These are phyloP conservation scores for Aspergillus sp. DNA, from an alignment of 2,329 filamentous ascomycete species.

Conservation along the genomic window DNA sequence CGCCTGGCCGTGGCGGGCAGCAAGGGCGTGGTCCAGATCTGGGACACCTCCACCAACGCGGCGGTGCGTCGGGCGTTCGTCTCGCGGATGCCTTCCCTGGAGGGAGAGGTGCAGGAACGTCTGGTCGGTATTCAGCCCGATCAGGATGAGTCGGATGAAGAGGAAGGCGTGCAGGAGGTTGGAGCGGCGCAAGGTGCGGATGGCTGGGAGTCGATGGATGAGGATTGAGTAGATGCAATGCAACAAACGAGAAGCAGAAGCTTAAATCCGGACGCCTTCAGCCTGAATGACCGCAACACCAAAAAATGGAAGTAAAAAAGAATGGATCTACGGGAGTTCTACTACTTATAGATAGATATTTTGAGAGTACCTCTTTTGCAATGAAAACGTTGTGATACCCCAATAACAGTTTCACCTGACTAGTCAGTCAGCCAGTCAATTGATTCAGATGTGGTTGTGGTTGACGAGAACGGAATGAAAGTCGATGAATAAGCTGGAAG, in stretches of 20 bases:
- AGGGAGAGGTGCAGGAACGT: constrained; percentile 69
- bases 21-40: constrained; percentile 88
- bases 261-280: background rate
- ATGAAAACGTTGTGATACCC: constrained; percentile 27
- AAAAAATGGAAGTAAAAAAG: too few species aligned
- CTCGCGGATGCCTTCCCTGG: constrained; percentile 63
- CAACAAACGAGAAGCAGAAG: too few species aligned
- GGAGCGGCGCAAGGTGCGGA: constrained; percentile 51
- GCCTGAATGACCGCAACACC: background rate
- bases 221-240: constrained; percentile 40
- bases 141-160: constrained; percentile 68
- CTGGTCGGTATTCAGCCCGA: constrained; percentile 71
- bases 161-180: constrained; percentile 57
- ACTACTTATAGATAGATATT: background rate
- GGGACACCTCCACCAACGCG: constrained; percentile 94
- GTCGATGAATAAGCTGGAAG: background rate
- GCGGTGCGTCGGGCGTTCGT: constrained; percentile 85
- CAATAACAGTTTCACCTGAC: background rate
- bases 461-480: background rate
- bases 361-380: constrained; percentile 6
- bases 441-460: background rate
- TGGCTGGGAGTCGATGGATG: constrained; percentile 59
- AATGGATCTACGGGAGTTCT: background rate
- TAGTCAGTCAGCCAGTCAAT: too few species aligned
- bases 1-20: constrained; percentile 90